Conservation (phyloP, 306 rosid genomes). For the Fragaria nilgerrensis region DNA sequence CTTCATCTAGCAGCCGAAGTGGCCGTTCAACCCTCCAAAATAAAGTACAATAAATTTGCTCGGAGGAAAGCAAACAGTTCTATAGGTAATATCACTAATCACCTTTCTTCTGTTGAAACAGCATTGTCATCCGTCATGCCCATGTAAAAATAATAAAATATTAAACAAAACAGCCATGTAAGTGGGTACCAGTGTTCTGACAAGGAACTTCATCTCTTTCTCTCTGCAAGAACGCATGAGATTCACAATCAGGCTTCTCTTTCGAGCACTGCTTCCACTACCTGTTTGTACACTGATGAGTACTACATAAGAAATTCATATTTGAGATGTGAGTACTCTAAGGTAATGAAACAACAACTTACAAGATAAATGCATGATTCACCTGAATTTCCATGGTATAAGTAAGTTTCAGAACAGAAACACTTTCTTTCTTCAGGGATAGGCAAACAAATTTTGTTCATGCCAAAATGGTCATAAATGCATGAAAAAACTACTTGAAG, state of each 20-base stretch:
- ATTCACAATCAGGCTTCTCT: slow-evolving; percentile 73
- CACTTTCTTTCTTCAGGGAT: not conserved
- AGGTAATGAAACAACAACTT: not conserved
- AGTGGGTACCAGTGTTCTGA: slow-evolving; percentile 77
- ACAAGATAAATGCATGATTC: not conserved
- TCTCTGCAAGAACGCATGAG: slow-evolving; percentile 88
- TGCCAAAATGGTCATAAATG: not conserved
- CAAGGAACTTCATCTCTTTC: slow-evolving; percentile 91
- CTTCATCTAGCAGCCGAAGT: not conserved
- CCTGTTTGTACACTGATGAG: slow-evolving; percentile 86
- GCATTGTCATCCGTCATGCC: not conserved
- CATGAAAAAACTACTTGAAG: not conserved
- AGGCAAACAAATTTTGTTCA: not conserved
- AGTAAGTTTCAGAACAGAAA: not conserved
- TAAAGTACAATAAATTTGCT: not conserved
- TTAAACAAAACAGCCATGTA: slow-evolving; percentile 3
- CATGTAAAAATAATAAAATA: slow-evolving; percentile 2
- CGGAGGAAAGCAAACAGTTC: not conserved
- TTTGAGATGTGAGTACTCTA: slow-evolving; percentile 7
- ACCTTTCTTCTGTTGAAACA: not conserved
- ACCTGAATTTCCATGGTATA: not conserved
- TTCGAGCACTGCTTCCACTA: slow-evolving; percentile 73
- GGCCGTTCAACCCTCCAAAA: not conserved
- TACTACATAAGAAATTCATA: slow-evolving; percentile 40
- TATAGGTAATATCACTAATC: not conserved